Percentiles rank a stretch among this genome's conserved stretches.
Evolutionary conservation across 192 early-diverging fungal genomes (phyloP).

Genomic region (Coemansia pectinata): DNA sequence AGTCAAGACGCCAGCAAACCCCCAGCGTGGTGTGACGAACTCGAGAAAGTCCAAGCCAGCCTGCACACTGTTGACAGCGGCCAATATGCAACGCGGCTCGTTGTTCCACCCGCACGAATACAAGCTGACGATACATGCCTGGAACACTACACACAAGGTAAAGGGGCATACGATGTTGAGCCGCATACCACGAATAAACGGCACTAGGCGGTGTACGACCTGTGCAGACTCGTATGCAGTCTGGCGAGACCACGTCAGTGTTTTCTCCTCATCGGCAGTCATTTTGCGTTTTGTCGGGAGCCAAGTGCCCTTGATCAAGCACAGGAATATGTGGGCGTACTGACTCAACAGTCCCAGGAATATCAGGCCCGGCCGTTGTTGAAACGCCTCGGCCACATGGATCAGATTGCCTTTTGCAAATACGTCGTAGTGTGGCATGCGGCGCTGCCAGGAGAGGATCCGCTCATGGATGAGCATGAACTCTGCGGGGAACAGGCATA

Average conservation of each 20-base stretch:
- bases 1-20: constrained; percentile 34
- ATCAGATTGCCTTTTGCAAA: constrained; percentile 21
- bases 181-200: constrained; percentile 39
- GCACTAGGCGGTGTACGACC: constrained; percentile 39
- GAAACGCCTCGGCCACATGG: constrained; percentile 11
- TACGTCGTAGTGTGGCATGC: constrained; percentile 23
- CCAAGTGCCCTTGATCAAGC: constrained; percentile 49
- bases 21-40: constrained; percentile 41
- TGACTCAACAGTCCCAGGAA: constrained; percentile 37
- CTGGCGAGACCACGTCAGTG: constrained; percentile 32
- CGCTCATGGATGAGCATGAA: constrained; percentile 19
- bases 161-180: constrained; percentile 34
- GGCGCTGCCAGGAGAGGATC: constrained; percentile 26
- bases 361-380: constrained; percentile 12
- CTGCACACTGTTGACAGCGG: constrained; percentile 33
- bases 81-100: constrained; percentile 18
- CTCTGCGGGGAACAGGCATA: constrained; percentile 21
- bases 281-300: constrained; percentile 25
- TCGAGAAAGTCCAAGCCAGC: constrained; percentile 37
- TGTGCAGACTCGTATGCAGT: constrained; percentile 29
- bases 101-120: constrained; percentile 29
- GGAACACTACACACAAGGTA: constrained; percentile 41
- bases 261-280: constrained; percentile 23
- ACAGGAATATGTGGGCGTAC: constrained; percentile 40
- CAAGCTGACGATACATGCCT: constrained; percentile 46